Conservation (phyloP, 768 basidiomycete species). For the Russula vinacea region DNA sequence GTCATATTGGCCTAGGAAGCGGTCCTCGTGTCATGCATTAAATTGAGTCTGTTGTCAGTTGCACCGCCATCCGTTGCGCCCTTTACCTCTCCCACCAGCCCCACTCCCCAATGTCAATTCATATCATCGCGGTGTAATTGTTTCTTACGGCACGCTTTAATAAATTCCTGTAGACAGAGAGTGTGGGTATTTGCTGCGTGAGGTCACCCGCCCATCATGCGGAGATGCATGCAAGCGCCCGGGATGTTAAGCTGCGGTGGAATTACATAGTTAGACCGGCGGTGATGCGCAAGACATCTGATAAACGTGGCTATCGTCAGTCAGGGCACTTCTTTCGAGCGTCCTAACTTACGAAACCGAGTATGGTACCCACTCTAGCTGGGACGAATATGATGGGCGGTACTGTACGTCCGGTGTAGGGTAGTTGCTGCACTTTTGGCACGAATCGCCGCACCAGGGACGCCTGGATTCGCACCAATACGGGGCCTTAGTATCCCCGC, state of each 20-base stretch:
- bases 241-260: background rate
- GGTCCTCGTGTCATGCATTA: background rate
- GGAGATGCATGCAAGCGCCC: background rate
- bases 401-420: conserved; percentile 1
- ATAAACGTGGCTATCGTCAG: background rate
- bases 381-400: background rate
- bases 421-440: background rate
- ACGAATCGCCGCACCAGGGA: background rate
- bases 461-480: background rate
- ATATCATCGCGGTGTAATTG: background rate
- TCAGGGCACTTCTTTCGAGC: background rate
- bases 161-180: background rate
- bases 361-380: conserved; percentile 8
- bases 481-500: background rate
- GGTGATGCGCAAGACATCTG: background rate
- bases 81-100: background rate
- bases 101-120: background rate
- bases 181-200: background rate
- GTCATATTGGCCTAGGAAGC: background rate
- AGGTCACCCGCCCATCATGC: background rate
- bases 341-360: conserved; percentile 5
- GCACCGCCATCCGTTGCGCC: background rate
- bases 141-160: background rate
- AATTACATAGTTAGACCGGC: background rate
- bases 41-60: background rate